Evolutionary conservation across 371 early-diverging fungal species (phyloP).

Genomic region (Mucor plumbeus): DNA sequence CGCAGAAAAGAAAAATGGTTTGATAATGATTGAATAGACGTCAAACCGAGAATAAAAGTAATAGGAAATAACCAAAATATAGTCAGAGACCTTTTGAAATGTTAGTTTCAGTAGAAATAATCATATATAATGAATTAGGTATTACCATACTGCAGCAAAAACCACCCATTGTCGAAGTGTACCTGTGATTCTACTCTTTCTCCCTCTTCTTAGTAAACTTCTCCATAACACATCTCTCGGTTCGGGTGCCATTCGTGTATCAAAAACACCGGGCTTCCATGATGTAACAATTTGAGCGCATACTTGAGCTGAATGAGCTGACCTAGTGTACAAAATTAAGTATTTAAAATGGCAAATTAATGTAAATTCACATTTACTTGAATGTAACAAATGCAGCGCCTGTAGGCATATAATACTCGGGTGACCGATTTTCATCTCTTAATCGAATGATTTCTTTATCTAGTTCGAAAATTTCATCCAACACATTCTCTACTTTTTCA

Average conservation of each 20-base stretch:
- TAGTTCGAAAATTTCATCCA: slow-evolving; percentile 20
- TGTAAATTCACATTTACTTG: slow-evolving; percentile 39
- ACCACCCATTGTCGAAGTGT: slow-evolving; percentile 54
- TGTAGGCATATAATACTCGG: slow-evolving; percentile 56
- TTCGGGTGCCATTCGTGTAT: slow-evolving; percentile 84
- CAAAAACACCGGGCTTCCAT: slow-evolving; percentile 70
- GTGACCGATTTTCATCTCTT: slow-evolving; percentile 39
- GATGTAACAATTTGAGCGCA: slow-evolving; percentile 66
- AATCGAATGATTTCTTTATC: slow-evolving; percentile 37
- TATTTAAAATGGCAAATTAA: neutral
- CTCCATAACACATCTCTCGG: slow-evolving; percentile 92
- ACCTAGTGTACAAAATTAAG: slow-evolving; percentile 18
- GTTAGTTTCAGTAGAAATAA: neutral
- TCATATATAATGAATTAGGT: neutral
- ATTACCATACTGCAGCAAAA: slow-evolving; percentile 62
- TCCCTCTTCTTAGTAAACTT: slow-evolving; percentile 69
- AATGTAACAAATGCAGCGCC: slow-evolving; percentile 71
- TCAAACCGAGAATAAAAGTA: slow-evolving; percentile 71
- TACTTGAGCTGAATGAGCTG: slow-evolving; percentile 59
- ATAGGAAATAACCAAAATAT: slow-evolving; percentile 76
- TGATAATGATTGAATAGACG: slow-evolving; percentile 72
- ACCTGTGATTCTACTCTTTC: slow-evolving; percentile 43
- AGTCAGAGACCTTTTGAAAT: slow-evolving; percentile 59
- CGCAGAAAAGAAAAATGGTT: slow-evolving; percentile 59
- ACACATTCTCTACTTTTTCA: neutral